phyloP scores from a whole-genome alignment of 305 asterid species.

The Andrographis paniculata region DNA sequence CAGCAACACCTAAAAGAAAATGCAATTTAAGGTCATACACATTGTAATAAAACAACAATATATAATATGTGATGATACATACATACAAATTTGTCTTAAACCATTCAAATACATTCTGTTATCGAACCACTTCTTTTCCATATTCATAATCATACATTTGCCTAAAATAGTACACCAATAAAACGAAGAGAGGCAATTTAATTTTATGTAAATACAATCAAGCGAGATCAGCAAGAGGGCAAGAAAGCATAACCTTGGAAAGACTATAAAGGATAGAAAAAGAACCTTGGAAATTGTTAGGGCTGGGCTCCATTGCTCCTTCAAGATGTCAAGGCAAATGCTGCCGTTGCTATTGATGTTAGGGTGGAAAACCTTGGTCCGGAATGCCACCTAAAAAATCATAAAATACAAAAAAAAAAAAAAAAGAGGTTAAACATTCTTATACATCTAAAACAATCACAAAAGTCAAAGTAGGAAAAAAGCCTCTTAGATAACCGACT shows the following conservation, averaged over 20 bases:
- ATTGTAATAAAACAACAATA: neutral
- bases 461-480: no score
- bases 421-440: neutral
- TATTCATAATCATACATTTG: no score
- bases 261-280: neutral
- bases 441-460: no score
- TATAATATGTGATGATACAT: neutral
- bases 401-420: conserved; percentile 8
- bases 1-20: conserved; percentile 49
- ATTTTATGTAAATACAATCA: no score
- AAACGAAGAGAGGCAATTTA: no score
- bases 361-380: conserved; percentile 80
- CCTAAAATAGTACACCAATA: no score
- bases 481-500: no score
- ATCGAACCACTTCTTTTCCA: no score
- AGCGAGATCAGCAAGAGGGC: neutral
- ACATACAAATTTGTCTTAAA: no score
- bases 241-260: neutral
- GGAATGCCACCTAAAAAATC: conserved; percentile 50
- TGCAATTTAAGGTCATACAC: no score
- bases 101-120: no score
- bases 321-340: conserved; percentile 70
- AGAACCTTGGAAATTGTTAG: conserved; percentile 62
- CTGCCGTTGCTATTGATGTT: conserved; percentile 71
- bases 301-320: conserved; percentile 85